Base-by-base conservation (phyloP, 192 early-diverging fungal genomes). In the Backusella liffmaniae region DNA sequence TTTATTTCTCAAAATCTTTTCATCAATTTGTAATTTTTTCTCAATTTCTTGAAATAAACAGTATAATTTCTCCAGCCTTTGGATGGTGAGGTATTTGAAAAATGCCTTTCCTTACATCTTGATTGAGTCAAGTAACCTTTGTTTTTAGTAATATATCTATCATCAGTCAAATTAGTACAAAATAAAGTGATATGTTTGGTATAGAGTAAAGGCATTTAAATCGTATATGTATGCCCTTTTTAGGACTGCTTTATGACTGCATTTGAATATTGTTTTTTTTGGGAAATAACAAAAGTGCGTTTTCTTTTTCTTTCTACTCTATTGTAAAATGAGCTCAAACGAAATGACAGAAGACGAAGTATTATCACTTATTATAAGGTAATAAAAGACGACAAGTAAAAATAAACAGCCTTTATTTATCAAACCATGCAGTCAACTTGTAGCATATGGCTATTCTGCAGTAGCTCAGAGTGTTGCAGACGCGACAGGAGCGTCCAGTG, bases 401-500 rank as follows among this genome's bases (percentile, higher is more conserved):
- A 13, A 66, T 9, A 15, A 36, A 12, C 10, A 67, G 29, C 21
- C 39, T 26, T 34, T 42, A 16, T 23, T 44, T 67, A 36, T 21
- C 34, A 29, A 13, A 16, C 15, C 15, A 3, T 44, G 16, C 39
- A 82, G 89, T 75, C 85, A 86, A 78, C 80, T 89, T 42, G 74
- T 83, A 46, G 85, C 82, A 21, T 90, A 90, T 73, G 88, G 89
- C 65, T 89, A 79, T 51, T 76, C 82, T 12, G 79, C 81, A 65
- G 77, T 92, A 56, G 89, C 88, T 49, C 86, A 86, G 77, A 81
- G 84, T 35, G 85, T 93, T 7, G 88, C 89, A 10, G 84, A 90
- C 36, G 85, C 92, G 79, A 88, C 95, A 77, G 89, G 87, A 81
- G 86, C 88, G 59, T 79, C 82, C 13, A 87, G 84, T 79, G 88